A percentile compares a stretch with the other conserved stretches of the same genome.
These are phyloP conservation scores for Pythium rhizo-oryzae DNA, from an alignment of 352 stramenopile species.

Conservation along the genomic window DNA sequence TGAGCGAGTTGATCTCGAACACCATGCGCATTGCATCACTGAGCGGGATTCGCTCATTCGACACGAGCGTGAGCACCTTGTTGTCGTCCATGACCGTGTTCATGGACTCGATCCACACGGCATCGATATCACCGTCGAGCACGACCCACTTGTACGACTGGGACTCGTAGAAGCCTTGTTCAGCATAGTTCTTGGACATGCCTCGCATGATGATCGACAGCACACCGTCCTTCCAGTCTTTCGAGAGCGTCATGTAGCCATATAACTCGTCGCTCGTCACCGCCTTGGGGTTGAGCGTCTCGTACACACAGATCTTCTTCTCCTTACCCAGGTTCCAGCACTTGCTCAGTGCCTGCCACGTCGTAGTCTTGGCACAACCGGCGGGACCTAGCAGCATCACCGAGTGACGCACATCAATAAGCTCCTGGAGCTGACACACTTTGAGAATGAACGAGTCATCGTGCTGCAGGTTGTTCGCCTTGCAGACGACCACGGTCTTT, in stretches of 20 bases:
- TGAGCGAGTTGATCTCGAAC: constrained; percentile 91
- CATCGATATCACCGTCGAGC: constrained; percentile 87
- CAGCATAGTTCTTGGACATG: constrained; percentile 90
- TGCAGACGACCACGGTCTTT: constrained; percentile 92
- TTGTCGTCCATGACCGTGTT: constrained; percentile 99
- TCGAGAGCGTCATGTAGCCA: constrained; percentile 91
- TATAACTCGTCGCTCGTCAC: constrained; percentile 93
- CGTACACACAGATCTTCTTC: constrained; percentile 90
- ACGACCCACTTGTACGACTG: constrained; percentile 92
- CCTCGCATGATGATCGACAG: constrained; percentile 91
- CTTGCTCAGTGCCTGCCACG: constrained; percentile 84
- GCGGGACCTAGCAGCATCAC: constrained; percentile 86
- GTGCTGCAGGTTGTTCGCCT: constrained; percentile 84
- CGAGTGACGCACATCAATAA: constrained; percentile 88
- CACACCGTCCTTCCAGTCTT: constrained; percentile 90
- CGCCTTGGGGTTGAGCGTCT: constrained; percentile 89
- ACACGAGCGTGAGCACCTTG: constrained; percentile 94
- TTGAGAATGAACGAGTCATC: constrained; percentile 90
- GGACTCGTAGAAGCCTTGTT: constrained; percentile 95
- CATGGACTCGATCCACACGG: constrained; percentile 93
- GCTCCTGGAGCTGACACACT: constrained; percentile 85
- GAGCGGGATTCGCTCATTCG: constrained; percentile 85
- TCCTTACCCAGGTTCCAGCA: constrained; percentile 89
- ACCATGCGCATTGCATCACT: constrained; percentile 90
- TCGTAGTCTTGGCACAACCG: constrained; percentile 85